phyloP scores from a whole-genome alignment of 768 basidiomycete genomes.

The Leccinum subtestaceum region DNA sequence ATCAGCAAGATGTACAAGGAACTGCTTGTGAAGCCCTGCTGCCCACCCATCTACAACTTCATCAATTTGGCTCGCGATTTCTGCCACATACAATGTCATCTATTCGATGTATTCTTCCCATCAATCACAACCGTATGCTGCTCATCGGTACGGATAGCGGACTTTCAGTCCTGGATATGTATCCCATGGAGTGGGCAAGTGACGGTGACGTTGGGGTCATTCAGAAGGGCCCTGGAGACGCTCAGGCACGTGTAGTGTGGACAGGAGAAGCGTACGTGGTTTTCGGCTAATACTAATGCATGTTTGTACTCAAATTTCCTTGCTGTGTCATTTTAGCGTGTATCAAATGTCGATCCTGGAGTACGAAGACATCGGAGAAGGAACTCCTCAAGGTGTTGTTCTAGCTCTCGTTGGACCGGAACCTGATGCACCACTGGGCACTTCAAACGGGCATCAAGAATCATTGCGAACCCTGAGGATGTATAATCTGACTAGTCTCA shows the following conservation, averaged over 20 bases:
- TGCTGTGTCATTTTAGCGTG: conserved; percentile 44
- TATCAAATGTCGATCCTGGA: conserved; percentile 78
- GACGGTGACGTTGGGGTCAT: conserved; percentile 40
- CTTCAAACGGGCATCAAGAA: conserved; percentile 50
- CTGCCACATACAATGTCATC: conserved; percentile 74
- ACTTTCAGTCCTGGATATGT: conserved; percentile 80
- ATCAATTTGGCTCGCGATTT: conserved; percentile 83
- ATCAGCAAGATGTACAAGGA: conserved; percentile 35
- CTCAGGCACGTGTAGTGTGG: conserved; percentile 67
- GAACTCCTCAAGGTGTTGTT: conserved; percentile 68
- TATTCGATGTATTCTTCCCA: conserved; percentile 72
- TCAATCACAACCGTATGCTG: conserved; percentile 61
- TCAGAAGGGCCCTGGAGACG: conserved; percentile 67
- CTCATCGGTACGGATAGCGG: conserved; percentile 80
- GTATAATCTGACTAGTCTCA: conserved; percentile 78
- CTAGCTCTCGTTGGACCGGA: conserved; percentile 72
- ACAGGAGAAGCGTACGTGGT: conserved; percentile 66
- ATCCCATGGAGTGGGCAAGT: conserved; percentile 63
- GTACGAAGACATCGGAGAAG: conserved; percentile 52
- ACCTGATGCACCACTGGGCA: conserved; percentile 38
- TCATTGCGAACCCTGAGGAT: conserved; percentile 61
- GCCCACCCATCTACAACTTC: conserved; percentile 66
- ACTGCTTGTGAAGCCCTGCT: conserved; percentile 48
- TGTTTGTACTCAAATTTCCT: not conserved
- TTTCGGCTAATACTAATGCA: not conserved